Conservation (phyloP, 371 early-diverging fungal species). For the Funneliformis caledonium region DNA sequence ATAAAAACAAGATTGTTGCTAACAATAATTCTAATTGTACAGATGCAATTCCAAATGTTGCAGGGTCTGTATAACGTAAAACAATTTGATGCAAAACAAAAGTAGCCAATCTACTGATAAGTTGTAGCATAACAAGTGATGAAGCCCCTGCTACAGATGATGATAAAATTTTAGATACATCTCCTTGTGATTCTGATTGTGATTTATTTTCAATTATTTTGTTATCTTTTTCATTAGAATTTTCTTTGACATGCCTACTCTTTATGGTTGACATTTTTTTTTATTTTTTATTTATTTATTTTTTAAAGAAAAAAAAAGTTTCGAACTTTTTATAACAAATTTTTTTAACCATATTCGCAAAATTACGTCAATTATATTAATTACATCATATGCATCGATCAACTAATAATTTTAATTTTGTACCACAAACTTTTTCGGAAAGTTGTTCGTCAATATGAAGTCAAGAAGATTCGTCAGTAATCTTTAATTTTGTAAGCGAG, state of each 20-base stretch:
- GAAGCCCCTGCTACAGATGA: conserved; percentile 72
- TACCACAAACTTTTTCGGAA: no score
- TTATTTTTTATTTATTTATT: neutral
- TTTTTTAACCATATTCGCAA: no score
- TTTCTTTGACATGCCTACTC: neutral
- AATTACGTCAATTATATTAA: no score
- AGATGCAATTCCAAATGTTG: conserved; percentile 82
- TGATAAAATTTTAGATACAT: conserved; percentile 45
- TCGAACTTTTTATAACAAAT: no score
- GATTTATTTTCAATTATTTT: neutral
- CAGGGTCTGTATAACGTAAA: conserved; percentile 66
- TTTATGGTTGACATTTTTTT: neutral
- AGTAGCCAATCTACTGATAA: conserved; percentile 78
- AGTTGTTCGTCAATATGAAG: no score
- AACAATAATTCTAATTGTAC: conserved; percentile 86
- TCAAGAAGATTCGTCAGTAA: no score
- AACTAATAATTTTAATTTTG: no score
- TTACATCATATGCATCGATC: no score
- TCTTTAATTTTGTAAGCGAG: no score
- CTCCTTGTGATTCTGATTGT: neutral
- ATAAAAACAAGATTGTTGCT: conserved; percentile 87
- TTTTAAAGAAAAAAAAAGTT: neutral
- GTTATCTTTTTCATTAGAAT: neutral
- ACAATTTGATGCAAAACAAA: conserved; percentile 82
- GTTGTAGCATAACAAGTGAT: conserved; percentile 78